Percentiles rank a stretch among this genome's conserved stretches.
Conservation (phyloP, 78 protist genomes). For the Pelomyxa schiedti region DNA sequence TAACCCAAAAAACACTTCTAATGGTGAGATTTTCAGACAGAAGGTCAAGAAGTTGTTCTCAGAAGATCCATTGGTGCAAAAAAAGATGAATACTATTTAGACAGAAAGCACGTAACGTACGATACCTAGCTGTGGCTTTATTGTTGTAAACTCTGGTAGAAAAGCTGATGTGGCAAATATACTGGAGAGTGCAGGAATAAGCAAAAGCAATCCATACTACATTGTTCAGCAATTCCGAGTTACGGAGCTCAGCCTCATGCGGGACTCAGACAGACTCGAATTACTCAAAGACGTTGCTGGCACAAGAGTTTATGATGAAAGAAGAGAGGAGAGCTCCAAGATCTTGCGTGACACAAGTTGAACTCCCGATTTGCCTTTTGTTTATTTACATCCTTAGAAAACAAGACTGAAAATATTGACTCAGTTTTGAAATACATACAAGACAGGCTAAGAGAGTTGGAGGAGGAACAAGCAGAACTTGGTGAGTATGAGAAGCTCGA, state of each 20-base stretch:
- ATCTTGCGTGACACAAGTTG: conserved; percentile 58
- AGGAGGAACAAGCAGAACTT: conserved; percentile 68
- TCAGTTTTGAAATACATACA: conserved; percentile 46
- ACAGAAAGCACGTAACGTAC: conserved; percentile 39
- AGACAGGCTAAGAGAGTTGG: conserved; percentile 62
- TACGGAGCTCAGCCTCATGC: conserved; percentile 61
- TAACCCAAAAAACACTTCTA: background rate
- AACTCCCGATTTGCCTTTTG: no score
- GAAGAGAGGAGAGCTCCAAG: conserved; percentile 49
- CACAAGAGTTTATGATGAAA: conserved; percentile 86
- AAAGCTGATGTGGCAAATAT: conserved; percentile 68
- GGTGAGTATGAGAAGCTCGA: conserved; percentile 34
- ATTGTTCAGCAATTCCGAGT: conserved; percentile 97
- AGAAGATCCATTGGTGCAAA: conserved; percentile 71
- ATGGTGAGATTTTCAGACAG: conserved; percentile 15
- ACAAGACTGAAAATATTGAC: conserved; percentile 40
- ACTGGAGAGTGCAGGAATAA: conserved; percentile 94
- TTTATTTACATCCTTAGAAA: background rate
- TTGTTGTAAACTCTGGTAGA: no score
- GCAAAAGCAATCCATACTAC: conserved; percentile 92
- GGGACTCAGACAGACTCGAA: conserved; percentile 73
- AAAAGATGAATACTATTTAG: conserved; percentile 86
- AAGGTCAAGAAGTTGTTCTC: conserved; percentile 66
- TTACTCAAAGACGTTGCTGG: conserved; percentile 96
- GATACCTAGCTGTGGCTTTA: background rate